Percentiles rank a stretch among this genome's conserved stretches.
phyloP scores from a whole-genome alignment of 805 yeast species.

The Kodamaea laetipori region DNA sequence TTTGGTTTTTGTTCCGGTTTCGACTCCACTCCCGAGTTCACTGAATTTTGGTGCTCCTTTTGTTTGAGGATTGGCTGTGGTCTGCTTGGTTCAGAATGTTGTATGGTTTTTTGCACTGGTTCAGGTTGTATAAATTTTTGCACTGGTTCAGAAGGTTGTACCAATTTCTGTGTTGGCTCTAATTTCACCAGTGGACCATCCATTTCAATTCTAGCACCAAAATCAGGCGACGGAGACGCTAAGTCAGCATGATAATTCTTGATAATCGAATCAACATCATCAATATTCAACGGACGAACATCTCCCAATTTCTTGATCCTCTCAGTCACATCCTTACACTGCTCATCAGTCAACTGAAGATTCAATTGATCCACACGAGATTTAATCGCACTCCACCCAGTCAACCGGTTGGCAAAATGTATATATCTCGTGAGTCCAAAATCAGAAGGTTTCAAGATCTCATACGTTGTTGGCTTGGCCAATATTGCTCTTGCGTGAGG shows the following conservation, averaged over 20 bases:
- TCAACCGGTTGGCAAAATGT: slow-evolving; percentile 61
- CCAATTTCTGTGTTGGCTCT: too few relatives aligned
- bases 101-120: too few relatives aligned
- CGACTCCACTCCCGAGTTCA: too few relatives aligned
- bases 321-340: slow-evolving; percentile 55
- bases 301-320: slow-evolving; percentile 61
- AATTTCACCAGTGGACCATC: neutral
- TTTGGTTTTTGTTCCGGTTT: too few relatives aligned
- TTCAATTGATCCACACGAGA: slow-evolving; percentile 62
- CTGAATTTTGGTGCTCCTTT: too few relatives aligned
- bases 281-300: slow-evolving; percentile 59
- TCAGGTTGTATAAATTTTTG: too few relatives aligned
- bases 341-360: slow-evolving; percentile 56
- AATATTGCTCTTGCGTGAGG: slow-evolving; percentile 63
- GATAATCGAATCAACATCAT: slow-evolving; percentile 62
- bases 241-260: slow-evolving; percentile 53
- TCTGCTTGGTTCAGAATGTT: too few relatives aligned
- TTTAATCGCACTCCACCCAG: slow-evolving; percentile 67
- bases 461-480: slow-evolving; percentile 65
- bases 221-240: slow-evolving; percentile 27
- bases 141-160: too few relatives aligned
- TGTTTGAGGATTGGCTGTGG: too few relatives aligned
- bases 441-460: slow-evolving; percentile 58
- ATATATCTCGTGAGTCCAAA: slow-evolving; percentile 63
- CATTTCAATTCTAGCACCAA: neutral